Evolutionary conservation across 2,329 filamentous ascomycete genomes (phyloP).

Genomic region (Coniochaeta ligniaria): DNA sequence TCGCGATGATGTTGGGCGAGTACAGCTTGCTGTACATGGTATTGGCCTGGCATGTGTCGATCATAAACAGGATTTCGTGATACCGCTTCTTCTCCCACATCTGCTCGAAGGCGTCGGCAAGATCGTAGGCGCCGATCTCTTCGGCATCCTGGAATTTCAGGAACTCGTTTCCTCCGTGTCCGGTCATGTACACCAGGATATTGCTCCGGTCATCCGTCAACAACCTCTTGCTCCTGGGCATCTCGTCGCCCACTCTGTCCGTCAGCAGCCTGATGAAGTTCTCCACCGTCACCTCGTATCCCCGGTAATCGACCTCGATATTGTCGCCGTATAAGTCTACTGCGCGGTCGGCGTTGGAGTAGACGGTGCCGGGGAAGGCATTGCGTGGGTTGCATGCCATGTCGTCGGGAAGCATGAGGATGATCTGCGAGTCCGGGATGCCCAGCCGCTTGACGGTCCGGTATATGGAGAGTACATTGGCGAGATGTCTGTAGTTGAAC

Average conservation of each 20-base stretch:
- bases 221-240: constrained; percentile 87
- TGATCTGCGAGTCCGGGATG: constrained; percentile 97
- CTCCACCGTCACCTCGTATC: constrained; percentile 97
- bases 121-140: constrained; percentile 92
- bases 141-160: constrained; percentile 98
- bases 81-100: constrained; percentile 99
- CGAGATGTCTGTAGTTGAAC: constrained; percentile 99
- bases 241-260: constrained; percentile 88
- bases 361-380: constrained; percentile 94
- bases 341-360: constrained; percentile 94
- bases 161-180: constrained; percentile 95
- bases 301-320: constrained; percentile 96
- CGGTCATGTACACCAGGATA: constrained; percentile 98
- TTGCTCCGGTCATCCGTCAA: constrained; percentile 94
- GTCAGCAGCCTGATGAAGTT: constrained; percentile 96
- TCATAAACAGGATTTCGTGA: constrained; percentile 98
- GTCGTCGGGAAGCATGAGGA: constrained; percentile 99
- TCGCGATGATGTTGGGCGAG: constrained; percentile 95
- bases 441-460: constrained; percentile 96
- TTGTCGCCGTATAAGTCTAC: constrained; percentile 97
- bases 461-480: constrained; percentile 95
- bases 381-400: constrained; percentile 99
- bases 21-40: constrained; percentile 99
- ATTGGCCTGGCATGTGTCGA: constrained; percentile 98
- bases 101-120: constrained; percentile 95